Conservation (phyloP, 345 rosid genomes). For the Syzygium aqueum region DNA sequence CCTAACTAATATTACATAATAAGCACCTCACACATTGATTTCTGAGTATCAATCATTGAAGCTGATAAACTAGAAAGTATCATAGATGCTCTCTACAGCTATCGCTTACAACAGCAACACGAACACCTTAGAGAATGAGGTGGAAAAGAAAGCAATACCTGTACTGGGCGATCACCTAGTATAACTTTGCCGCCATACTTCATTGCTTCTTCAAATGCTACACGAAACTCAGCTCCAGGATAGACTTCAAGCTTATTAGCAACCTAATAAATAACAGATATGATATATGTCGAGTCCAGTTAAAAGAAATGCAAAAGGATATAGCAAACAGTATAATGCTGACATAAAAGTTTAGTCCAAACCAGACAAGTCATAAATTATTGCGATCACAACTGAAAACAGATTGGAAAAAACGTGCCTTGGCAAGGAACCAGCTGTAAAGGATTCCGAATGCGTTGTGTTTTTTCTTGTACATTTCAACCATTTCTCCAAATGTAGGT, state of each 20-base stretch:
- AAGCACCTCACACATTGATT: neutral
- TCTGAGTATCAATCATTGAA: neutral
- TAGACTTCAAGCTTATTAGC: slow-evolving; percentile 74
- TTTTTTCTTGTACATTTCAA: slow-evolving; percentile 88
- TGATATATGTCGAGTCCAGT: neutral
- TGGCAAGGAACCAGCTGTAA: slow-evolving; percentile 95
- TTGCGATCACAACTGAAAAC: neutral
- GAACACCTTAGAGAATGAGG: neutral
- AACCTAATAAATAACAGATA: slow-evolving; percentile 28
- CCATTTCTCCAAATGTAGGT: slow-evolving; percentile 82
- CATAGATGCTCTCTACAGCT: neutral
- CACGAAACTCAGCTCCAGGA: slow-evolving; percentile 94
- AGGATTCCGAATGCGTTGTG: slow-evolving; percentile 83
- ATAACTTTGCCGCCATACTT: slow-evolving; percentile 71
- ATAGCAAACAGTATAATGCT: neutral
- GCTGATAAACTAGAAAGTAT: neutral
- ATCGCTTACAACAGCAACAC: neutral
- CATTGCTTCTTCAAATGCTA: slow-evolving; percentile 84
- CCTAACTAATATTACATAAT: neutral
- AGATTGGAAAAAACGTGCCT: slow-evolving; percentile 30
- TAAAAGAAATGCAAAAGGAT: neutral
- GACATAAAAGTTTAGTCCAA: neutral
- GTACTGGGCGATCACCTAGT: slow-evolving; percentile 95
- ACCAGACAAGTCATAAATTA: neutral
- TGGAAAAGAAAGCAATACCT: slow-evolving; percentile 21